Evolutionary conservation across 257 asterid species (phyloP).

Genomic region (Ajuga chamaepitys): DNA sequence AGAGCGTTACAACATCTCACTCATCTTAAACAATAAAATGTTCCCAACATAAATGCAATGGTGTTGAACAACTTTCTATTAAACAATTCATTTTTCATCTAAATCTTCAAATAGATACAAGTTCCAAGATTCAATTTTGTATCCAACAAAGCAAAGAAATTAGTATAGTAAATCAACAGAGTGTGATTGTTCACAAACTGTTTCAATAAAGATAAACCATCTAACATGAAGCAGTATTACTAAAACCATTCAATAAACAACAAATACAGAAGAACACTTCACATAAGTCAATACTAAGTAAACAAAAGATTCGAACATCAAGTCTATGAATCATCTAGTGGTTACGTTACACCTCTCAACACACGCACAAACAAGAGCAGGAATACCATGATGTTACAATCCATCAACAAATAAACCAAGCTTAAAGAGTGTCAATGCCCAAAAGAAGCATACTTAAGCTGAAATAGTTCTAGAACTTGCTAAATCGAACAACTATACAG

Average conservation of each 20-base stretch:
- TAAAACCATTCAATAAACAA: background rate
- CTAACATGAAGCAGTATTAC: background rate
- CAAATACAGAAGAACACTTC: background rate
- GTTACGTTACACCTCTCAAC: background rate
- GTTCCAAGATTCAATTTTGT: background rate
- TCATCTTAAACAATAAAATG: background rate
- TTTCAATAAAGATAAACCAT: background rate
- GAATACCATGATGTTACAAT: background rate
- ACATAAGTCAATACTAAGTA: too few relatives aligned
- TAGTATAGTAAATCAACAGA: background rate
- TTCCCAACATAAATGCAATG: background rate
- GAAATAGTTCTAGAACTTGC: background rate
- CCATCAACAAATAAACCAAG: background rate
- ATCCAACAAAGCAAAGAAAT: background rate
- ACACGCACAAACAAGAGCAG: background rate
- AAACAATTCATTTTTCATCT: background rate
- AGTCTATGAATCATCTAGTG: background rate
- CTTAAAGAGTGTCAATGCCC: background rate
- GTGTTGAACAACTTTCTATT: background rate
- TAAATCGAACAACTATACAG: slow-evolving; percentile 5
- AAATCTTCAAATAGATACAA: background rate
- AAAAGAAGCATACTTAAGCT: background rate
- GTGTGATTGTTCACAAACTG: background rate
- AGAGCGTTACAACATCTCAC: background rate
- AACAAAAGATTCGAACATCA: too few relatives aligned